A percentile compares a stretch with the other conserved stretches of the same genome.
Conservation (phyloP, 2,329 filamentous ascomycete species). For the Cordyceps cateniannulata region DNA sequence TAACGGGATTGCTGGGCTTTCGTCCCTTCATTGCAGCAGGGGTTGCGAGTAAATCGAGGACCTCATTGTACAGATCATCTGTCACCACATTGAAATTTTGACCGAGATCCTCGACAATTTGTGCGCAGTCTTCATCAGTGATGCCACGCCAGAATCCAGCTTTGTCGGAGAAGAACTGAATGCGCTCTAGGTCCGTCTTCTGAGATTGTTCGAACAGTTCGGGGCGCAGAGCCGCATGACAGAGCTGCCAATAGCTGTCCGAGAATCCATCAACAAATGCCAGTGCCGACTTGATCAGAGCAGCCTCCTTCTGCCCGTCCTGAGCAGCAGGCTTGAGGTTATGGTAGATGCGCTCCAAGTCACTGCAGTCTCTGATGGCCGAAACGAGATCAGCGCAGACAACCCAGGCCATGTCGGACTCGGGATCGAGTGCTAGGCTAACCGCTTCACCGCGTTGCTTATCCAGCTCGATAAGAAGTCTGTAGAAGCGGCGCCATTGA, state of each 20-base stretch:
- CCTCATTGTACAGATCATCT: slow-evolving; percentile 45
- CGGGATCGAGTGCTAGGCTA: slow-evolving; percentile 66
- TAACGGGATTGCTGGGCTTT: slow-evolving; percentile 49
- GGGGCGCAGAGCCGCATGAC: slow-evolving; percentile 58
- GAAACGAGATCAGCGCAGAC: slow-evolving; percentile 77
- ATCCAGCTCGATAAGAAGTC: slow-evolving; percentile 78
- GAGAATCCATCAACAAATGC: slow-evolving; percentile 66
- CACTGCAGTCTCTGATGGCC: slow-evolving; percentile 71
- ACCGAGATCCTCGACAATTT: slow-evolving; percentile 63
- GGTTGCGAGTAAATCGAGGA: slow-evolving; percentile 40
- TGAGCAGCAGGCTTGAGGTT: slow-evolving; percentile 54
- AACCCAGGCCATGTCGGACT: slow-evolving; percentile 71
- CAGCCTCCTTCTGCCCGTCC: slow-evolving; percentile 47
- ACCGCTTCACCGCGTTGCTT: slow-evolving; percentile 78
- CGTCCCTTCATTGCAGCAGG: slow-evolving; percentile 39
- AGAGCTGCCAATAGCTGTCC: slow-evolving; percentile 60
- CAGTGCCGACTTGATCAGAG: slow-evolving; percentile 62
- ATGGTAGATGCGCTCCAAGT: slow-evolving; percentile 66
- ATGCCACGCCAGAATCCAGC: slow-evolving; percentile 74
- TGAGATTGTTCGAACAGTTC: slow-evolving; percentile 71
- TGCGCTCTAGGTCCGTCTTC: slow-evolving; percentile 63
- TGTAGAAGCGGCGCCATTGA: slow-evolving; percentile 88
- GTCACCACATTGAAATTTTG: slow-evolving; percentile 55
- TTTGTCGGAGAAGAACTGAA: slow-evolving; percentile 71
- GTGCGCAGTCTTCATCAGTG: slow-evolving; percentile 71